Base-by-base conservation (phyloP, 2,329 filamentous ascomycete genomes). In the Curvularia lunata region DNA sequence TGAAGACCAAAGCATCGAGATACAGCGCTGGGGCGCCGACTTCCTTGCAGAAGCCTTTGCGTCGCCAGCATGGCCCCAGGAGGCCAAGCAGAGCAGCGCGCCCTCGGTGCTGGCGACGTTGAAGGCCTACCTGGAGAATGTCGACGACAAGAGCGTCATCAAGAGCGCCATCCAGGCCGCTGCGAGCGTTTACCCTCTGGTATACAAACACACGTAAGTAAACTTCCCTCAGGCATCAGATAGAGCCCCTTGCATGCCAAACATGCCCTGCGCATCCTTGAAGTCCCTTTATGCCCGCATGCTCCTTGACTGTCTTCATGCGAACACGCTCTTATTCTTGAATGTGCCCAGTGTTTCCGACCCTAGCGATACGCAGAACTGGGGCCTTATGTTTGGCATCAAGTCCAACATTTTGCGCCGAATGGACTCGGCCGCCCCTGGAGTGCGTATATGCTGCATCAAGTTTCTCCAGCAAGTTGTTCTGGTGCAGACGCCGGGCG, bases 401-500 rank as follows among this genome's bases (percentile, higher is more conserved):
- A 99, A 99, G 81, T 87, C 90, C 54, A 90, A 88, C 69, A 95
- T 99, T 66, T 78, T 99, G 59, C 87, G 86, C 58, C 87, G 95
- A 71, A 97, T 96, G 94, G 94, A 97, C 68, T 85, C 83, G 42
- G 88, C 91, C 18, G 81, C 86, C 13, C 84, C 89, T 12, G 89
- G 91, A 2, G 86, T 98, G 62, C 89, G 89, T 69, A 89, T 98
- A 75, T 96, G 92, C 82, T 98, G 95, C 80, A 89, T 98, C 83
- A 99, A 99, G 78, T 99, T 99, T 77, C 89, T 92, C 37, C 94
- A 99, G 80, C 88, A 91, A 63, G 91, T 98, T 43, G 90, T 99
- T 43, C 85, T 97, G 65, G 91, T 92, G 18, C 94, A 99, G 78
- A 97, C 92, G 10, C 88, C 89, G n/a, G 91, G 91, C 46, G 80